A percentile compares a stretch with the other conserved stretches of the same genome.
phyloP scores from a whole-genome alignment of 1,284 basidiomycete genomes.

The Vanrija humicola region DNA sequence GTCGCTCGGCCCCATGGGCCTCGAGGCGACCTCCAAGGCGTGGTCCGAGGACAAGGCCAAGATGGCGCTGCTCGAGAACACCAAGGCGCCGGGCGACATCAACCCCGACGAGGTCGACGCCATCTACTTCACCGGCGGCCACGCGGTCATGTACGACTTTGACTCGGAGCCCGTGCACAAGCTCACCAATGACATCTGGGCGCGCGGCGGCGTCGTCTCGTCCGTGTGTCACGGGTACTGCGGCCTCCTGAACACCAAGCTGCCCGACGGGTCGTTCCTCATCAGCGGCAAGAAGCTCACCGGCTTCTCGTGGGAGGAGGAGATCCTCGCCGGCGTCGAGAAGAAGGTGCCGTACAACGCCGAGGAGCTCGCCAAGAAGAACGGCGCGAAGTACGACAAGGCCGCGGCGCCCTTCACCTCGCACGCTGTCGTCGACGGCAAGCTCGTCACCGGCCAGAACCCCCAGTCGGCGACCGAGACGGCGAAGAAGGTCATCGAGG shows the following conservation, averaged over 20 bases:
- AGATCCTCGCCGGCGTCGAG: background rate
- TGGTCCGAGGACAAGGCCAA: background rate
- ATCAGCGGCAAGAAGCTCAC: slow-evolving; percentile 8
- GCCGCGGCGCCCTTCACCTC: background rate
- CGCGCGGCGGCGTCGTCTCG: slow-evolving; percentile 9
- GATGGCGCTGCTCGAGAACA: slow-evolving; percentile 1
- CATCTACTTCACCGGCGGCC: slow-evolving; percentile 13
- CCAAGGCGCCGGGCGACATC: background rate
- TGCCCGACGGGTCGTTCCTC: background rate
- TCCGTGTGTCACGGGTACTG: slow-evolving; percentile 14
- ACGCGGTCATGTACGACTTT: slow-evolving; percentile 16
- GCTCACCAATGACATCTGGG: slow-evolving; percentile 5
- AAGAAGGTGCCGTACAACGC: slow-evolving; percentile 4
- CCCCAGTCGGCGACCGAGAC: slow-evolving; percentile 5
- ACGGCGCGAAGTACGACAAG: background rate
- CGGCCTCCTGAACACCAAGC: slow-evolving; percentile 8
- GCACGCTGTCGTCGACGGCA: slow-evolving; percentile 2
- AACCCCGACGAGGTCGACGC: slow-evolving; percentile 1
- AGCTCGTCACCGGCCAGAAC: slow-evolving; percentile 11
- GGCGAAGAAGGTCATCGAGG: background rate
- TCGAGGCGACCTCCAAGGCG: slow-evolving; percentile 3
- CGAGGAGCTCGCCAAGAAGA: background rate
- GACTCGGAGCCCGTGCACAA: slow-evolving; percentile 4
- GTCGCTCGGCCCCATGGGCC: background rate
- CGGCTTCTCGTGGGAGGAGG: slow-evolving; percentile 11